A percentile compares a stretch with the other conserved stretches of the same genome.
Evolutionary conservation across 2,329 filamentous ascomycete species (phyloP).

Genomic region (Podosphaera fusca): DNA sequence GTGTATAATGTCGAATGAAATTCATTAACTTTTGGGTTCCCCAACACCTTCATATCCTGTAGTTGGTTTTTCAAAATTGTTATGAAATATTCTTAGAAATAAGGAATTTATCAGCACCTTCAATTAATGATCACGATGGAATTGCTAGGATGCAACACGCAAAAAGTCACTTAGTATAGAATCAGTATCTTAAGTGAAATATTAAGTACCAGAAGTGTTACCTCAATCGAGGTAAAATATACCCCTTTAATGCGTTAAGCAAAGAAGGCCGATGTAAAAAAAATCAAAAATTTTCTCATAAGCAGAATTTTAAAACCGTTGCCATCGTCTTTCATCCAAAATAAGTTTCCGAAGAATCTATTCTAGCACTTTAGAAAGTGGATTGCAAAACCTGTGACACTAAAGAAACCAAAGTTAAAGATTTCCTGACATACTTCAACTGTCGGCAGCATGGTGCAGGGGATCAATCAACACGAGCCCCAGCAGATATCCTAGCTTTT

Average conservation of each 20-base stretch:
- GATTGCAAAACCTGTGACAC: too few relatives aligned
- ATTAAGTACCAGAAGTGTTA: background rate
- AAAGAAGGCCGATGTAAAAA: background rate
- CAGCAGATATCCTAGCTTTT: too few relatives aligned
- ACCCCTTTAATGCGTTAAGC: background rate
- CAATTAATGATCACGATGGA: background rate
- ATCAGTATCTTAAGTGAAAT: background rate
- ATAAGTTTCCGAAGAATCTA: too few relatives aligned
- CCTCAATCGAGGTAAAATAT: background rate
- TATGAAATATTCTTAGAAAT: background rate
- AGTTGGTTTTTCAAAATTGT: background rate
- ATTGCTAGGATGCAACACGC: background rate
- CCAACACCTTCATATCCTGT: background rate
- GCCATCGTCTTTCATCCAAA: too few relatives aligned
- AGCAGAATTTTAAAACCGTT: background rate
- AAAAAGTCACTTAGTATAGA: background rate
- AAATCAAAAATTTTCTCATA: background rate
- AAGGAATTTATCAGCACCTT: too few relatives aligned
- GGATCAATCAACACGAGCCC: too few relatives aligned
- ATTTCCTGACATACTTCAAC: too few relatives aligned
- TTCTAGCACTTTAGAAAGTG: too few relatives aligned
- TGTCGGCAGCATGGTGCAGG: too few relatives aligned
- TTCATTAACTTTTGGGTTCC: background rate
- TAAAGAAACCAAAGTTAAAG: too few relatives aligned
- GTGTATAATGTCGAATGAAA: background rate